Evolutionary conservation across 169 alveolate genomes (phyloP).

Genomic region (Cryptosporidium andersoni): DNA sequence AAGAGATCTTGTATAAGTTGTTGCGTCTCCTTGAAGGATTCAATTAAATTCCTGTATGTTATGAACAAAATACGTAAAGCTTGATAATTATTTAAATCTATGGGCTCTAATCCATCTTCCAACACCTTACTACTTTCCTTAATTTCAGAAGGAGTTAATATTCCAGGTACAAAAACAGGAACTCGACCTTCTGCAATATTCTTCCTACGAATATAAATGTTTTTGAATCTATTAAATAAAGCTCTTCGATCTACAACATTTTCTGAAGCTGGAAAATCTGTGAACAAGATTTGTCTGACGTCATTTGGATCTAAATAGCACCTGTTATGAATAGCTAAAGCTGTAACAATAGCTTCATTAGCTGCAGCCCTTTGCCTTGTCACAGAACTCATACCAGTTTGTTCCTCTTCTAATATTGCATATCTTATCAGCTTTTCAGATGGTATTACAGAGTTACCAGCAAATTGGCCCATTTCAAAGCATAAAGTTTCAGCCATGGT

Average conservation of each 20-base stretch:
- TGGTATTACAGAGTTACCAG: neutral
- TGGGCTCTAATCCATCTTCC: slow-evolving; percentile 12
- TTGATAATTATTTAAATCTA: slow-evolving; percentile 50
- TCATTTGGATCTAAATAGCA: slow-evolving; percentile 38
- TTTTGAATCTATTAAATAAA: slow-evolving; percentile 33
- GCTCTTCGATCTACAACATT: slow-evolving; percentile 37
- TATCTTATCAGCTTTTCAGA: neutral
- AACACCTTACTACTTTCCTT: slow-evolving; percentile 7
- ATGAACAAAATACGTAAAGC: slow-evolving; percentile 50
- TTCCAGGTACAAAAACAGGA: slow-evolving; percentile 19
- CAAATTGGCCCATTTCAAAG: slow-evolving; percentile 15
- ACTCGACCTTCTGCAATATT: neutral
- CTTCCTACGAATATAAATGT: slow-evolving; percentile 15
- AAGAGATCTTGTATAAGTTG: slow-evolving; percentile 36
- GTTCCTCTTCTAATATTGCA: neutral
- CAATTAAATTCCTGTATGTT: slow-evolving; percentile 56
- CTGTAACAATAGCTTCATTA: slow-evolving; percentile 55
- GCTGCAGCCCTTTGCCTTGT: slow-evolving; percentile 10
- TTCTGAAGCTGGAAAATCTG: slow-evolving; percentile 18
- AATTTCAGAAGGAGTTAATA: slow-evolving; percentile 18
- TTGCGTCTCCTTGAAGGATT: slow-evolving; percentile 57
- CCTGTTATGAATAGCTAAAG: slow-evolving; percentile 57
- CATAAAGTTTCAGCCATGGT: slow-evolving; percentile 40
- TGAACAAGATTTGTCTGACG: slow-evolving; percentile 37
- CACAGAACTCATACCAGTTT: neutral